These are phyloP conservation scores for Orbilia javanica DNA, from an alignment of 2,329 filamentous ascomycete species.

Conservation along the genomic window DNA sequence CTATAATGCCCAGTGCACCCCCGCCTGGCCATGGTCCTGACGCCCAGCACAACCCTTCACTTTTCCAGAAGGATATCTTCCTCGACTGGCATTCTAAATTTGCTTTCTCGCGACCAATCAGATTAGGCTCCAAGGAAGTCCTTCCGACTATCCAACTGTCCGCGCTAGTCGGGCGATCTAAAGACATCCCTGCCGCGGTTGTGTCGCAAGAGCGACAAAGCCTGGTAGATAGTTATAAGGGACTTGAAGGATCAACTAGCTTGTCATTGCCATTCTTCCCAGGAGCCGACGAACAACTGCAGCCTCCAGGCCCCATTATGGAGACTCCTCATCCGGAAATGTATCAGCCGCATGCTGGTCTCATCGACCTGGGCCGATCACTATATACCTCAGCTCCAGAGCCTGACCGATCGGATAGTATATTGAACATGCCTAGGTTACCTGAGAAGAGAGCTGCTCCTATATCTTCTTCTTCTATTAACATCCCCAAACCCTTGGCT, in stretches of 20 bases:
- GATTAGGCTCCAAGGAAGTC: slow-evolving; percentile 47
- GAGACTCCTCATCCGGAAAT: slow-evolving; percentile 47
- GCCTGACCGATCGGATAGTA: slow-evolving; percentile 37
- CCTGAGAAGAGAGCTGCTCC: slow-evolving; percentile 34
- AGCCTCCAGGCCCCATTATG: slow-evolving; percentile 1
- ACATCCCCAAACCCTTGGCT: not conserved
- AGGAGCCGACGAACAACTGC: not conserved
- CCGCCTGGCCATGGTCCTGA: slow-evolving; percentile 8
- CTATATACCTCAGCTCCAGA: slow-evolving; percentile 49
- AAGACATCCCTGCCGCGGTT: slow-evolving; percentile 30
- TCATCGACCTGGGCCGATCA: slow-evolving; percentile 41
- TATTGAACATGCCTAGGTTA: slow-evolving; percentile 48
- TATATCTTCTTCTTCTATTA: slow-evolving; percentile 9
- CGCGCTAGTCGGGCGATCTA: slow-evolving; percentile 20
- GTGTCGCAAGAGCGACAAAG: slow-evolving; percentile 51
- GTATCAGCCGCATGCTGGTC: slow-evolving; percentile 47
- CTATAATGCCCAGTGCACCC: slow-evolving; percentile 36
- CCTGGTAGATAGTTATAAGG: slow-evolving; percentile 8
- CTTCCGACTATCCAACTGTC: slow-evolving; percentile 43
- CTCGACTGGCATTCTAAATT: slow-evolving; percentile 58
- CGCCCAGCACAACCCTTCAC: slow-evolving; percentile 10
- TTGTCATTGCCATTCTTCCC: not conserved
- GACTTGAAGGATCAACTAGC: slow-evolving; percentile 32
- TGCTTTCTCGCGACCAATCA: slow-evolving; percentile 44
- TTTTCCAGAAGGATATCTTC: slow-evolving; percentile 52